These are phyloP conservation scores for Russula compacta DNA, from an alignment of 768 basidiomycete species.

Conservation along the genomic window DNA sequence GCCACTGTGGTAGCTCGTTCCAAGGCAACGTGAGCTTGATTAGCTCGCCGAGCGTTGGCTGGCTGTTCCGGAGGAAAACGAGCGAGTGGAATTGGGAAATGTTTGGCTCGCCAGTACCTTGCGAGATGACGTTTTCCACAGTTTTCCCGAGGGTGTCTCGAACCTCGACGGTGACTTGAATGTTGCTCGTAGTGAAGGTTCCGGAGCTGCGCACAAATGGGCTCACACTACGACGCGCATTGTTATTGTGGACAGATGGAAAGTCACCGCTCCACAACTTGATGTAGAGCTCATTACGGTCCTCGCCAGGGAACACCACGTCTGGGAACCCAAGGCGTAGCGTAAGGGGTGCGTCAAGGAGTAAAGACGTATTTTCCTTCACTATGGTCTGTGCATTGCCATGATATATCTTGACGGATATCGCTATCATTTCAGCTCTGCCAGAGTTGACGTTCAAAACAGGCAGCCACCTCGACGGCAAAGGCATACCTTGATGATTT, in stretches of 20 bases:
- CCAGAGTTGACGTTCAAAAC: not conserved
- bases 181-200: slow-evolving; percentile 49
- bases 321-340: slow-evolving; percentile 90
- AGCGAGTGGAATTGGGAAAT: slow-evolving; percentile 81
- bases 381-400: slow-evolving; percentile 71
- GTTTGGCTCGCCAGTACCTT: slow-evolving; percentile 78
- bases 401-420: slow-evolving; percentile 78
- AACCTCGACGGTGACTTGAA: slow-evolving; percentile 90
- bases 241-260: slow-evolving; percentile 38
- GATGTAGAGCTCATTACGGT: slow-evolving; percentile 93
- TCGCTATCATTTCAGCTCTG: slow-evolving; percentile 81
- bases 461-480: not conserved
- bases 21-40: slow-evolving; percentile 76
- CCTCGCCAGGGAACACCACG: slow-evolving; percentile 86
- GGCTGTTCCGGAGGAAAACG: slow-evolving; percentile 80
- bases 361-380: slow-evolving; percentile 73
- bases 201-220: slow-evolving; percentile 50
- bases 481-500: slow-evolving; percentile 63
- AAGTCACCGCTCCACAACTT: slow-evolving; percentile 96
- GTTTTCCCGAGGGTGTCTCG: slow-evolving; percentile 58
- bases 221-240: slow-evolving; percentile 48
- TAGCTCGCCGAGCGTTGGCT: slow-evolving; percentile 89
- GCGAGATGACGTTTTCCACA: slow-evolving; percentile 65
- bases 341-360: slow-evolving; percentile 76
- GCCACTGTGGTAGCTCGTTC: slow-evolving; percentile 65